Conservation (phyloP, 2,329 filamentous ascomycete species). For the Ceratocystis eucalypticola region DNA sequence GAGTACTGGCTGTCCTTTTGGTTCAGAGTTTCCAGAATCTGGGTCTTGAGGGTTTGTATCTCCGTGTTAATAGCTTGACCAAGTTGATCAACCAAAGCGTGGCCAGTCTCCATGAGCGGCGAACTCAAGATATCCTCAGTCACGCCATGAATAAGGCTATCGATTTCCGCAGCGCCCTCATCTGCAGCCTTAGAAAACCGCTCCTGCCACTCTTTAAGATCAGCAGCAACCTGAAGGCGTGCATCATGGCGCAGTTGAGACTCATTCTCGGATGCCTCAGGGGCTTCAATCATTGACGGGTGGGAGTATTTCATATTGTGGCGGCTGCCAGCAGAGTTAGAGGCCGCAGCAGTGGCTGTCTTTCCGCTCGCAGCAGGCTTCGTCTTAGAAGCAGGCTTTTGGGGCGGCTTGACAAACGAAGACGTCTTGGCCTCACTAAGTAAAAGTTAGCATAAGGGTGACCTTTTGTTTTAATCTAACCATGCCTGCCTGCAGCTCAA, state of each 20-base stretch:
- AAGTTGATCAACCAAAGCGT: conserved; percentile 53
- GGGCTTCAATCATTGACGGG: conserved; percentile 29
- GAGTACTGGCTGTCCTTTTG: conserved; percentile 37
- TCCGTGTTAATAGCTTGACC: conserved; percentile 52
- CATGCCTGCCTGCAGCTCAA: not conserved
- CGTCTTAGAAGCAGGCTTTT: conserved; percentile 22
- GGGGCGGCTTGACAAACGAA: conserved; percentile 18
- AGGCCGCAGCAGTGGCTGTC: conserved; percentile 22
- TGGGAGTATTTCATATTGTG: conserved; percentile 8
- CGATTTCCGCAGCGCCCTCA: conserved; percentile 62
- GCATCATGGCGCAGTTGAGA: conserved; percentile 44
- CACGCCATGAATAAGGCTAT: conserved; percentile 51
- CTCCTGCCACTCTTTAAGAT: conserved; percentile 73
- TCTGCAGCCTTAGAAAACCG: conserved; percentile 79
- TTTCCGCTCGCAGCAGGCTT: conserved; percentile 19
- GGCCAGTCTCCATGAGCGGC: conserved; percentile 46
- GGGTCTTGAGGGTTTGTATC: conserved; percentile 50
- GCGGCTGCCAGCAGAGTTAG: conserved; percentile 21
- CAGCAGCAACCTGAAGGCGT: conserved; percentile 56
- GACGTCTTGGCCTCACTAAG: conserved; percentile 12
- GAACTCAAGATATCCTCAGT: conserved; percentile 23
- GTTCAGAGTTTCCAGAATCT: conserved; percentile 43
- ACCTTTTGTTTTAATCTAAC: not conserved
- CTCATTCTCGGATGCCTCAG: conserved; percentile 35
- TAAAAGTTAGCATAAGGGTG: not conserved